phyloP scores from a whole-genome alignment of 192 early-diverging fungal genomes.

The Martensiomyces pterosporus region DNA sequence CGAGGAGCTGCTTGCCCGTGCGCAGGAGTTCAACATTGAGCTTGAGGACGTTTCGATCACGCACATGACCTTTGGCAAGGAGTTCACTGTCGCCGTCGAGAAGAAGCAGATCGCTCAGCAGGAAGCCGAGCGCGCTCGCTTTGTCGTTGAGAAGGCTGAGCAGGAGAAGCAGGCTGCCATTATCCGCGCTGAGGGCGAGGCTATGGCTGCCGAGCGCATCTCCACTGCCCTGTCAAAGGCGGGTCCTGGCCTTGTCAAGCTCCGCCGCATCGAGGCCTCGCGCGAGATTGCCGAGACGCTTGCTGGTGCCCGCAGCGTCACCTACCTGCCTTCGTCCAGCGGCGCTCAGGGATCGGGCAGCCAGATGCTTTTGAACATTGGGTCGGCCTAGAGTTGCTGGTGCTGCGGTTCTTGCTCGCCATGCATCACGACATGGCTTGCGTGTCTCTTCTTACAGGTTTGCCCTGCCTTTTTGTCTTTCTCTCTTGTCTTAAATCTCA shows the following conservation, averaged over 20 bases:
- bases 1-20: conserved; percentile 88
- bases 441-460: too few relatives aligned
- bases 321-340: conserved; percentile 73
- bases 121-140: conserved; percentile 97
- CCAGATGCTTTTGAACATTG: conserved; percentile 76
- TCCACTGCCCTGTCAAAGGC: conserved; percentile 86
- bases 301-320: conserved; percentile 76
- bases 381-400: conserved; percentile 35
- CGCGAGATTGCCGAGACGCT: conserved; percentile 94
- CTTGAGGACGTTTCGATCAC: conserved; percentile 99
- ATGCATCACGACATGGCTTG: too few relatives aligned
- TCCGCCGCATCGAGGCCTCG: conserved; percentile 95
- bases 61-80: conserved; percentile 97
- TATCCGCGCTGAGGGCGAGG: conserved; percentile 98
- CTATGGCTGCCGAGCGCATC: conserved; percentile 85
- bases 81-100: conserved; percentile 98
- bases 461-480: too few relatives aligned
- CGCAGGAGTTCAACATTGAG: conserved; percentile 91
- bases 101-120: conserved; percentile 99
- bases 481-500: too few relatives aligned
- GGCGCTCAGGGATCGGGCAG: conserved; percentile 52
- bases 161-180: conserved; percentile 96
- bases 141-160: conserved; percentile 97
- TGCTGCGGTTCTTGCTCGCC: too few relatives aligned
- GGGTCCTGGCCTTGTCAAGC: conserved; percentile 87